Percentiles rank a stretch among this genome's conserved stretches.
Conservation (phyloP, 1,284 basidiomycete species). For the Papiliotrema nemorosa region DNA sequence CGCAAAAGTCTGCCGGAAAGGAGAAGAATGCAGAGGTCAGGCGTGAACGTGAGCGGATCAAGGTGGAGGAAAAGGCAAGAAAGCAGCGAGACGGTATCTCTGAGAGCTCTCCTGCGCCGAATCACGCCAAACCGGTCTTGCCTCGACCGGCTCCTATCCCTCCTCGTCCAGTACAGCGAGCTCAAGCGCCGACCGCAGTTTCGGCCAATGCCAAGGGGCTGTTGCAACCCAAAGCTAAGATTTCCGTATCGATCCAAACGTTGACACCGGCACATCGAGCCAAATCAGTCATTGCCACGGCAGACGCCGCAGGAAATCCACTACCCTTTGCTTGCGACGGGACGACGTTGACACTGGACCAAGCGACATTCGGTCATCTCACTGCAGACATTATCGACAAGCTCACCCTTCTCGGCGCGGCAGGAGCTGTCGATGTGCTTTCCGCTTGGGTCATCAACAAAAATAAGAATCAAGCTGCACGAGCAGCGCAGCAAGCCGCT, state of each 20-base stretch:
- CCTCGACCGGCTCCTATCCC: constrained; percentile 5
- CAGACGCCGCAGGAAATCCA: constrained; percentile 33
- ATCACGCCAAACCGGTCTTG: constrained; percentile 15
- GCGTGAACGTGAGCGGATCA: constrained; percentile 37
- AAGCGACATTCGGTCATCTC: constrained; percentile 40
- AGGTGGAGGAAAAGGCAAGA: constrained; percentile 34
- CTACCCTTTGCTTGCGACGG: constrained; percentile 45
- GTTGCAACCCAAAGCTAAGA: constrained; percentile 37
- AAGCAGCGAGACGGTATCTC: constrained; percentile 28
- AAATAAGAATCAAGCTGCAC: constrained; percentile 34
- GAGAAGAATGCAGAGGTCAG: constrained; percentile 44
- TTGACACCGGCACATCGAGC: constrained; percentile 39
- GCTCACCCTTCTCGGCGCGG: constrained; percentile 37
- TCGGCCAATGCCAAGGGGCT: constrained; percentile 27
- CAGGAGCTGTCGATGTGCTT: constrained; percentile 40
- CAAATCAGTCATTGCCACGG: constrained; percentile 37
- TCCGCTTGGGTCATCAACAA: constrained; percentile 46
- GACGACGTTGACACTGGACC: constrained; percentile 39
- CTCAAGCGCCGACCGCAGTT: constrained; percentile 4
- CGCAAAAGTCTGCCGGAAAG: constrained; percentile 43
- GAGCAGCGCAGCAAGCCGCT: constrained; percentile 5
- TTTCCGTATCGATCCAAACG: constrained; percentile 37
- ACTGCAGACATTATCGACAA: constrained; percentile 42
- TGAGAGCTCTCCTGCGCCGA: constrained; percentile 2
- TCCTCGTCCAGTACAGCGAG: constrained; percentile 7